Conservation (phyloP, 371 early-diverging fungal species). For the Nosema bombycis region DNA sequence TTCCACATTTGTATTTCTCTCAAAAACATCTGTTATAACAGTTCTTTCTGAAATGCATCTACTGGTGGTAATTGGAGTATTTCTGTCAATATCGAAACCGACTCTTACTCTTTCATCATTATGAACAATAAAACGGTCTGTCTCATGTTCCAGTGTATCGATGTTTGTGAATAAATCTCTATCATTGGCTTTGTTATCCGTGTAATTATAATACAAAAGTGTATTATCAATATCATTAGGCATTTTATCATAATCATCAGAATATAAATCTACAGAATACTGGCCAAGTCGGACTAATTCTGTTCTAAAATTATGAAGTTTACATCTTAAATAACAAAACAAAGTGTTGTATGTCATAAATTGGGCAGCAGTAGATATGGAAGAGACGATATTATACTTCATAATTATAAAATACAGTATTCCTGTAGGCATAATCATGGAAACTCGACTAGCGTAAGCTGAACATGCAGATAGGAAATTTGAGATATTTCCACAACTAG, state of each 20-base stretch:
- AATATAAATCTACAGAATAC: background rate
- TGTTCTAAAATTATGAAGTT: background rate
- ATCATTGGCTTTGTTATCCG: slow-evolving; percentile 4
- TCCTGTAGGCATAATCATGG: slow-evolving; percentile 29
- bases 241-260: slow-evolving; percentile 3
- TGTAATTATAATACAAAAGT: slow-evolving; percentile 6
- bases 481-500: slow-evolving; percentile 1
- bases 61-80: background rate
- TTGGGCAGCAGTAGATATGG: background rate
- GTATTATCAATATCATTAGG: slow-evolving; percentile 5
- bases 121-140: slow-evolving; percentile 1
- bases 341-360: slow-evolving; percentile 2
- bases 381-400: background rate
- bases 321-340: slow-evolving; percentile 3
- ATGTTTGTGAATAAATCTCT: slow-evolving; percentile 4
- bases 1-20: slow-evolving; percentile 4
- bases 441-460: slow-evolving; percentile 2
- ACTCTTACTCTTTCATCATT: slow-evolving; percentile 3
- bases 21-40: slow-evolving; percentile 10
- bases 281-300: background rate
- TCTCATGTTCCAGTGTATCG: background rate
- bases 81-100: slow-evolving; percentile 3
- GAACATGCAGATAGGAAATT: slow-evolving; percentile 15
- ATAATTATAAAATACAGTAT: slow-evolving; percentile 8
- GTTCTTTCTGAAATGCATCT: slow-evolving; percentile 11